Evolutionary conservation across 768 basidiomycete genomes (phyloP).

Genomic region (Mycena leptocephala): DNA sequence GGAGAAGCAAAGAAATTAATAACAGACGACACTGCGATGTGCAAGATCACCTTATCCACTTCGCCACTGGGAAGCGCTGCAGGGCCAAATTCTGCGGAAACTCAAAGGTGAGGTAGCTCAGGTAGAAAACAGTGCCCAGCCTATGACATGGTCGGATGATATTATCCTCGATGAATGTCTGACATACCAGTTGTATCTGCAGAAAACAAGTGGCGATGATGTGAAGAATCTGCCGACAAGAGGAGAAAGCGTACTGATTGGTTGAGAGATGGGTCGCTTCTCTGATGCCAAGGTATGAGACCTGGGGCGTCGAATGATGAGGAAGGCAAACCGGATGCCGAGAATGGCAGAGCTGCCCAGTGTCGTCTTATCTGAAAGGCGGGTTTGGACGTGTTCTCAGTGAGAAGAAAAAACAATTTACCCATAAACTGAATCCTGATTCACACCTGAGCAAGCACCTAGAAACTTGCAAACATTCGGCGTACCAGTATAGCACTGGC

Average conservation of each 20-base stretch:
- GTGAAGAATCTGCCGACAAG: no score
- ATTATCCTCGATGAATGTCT: neutral
- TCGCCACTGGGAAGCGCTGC: constrained; percentile 37
- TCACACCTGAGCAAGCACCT: neutral
- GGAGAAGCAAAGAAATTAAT: neutral
- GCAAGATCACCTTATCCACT: constrained; percentile 79
- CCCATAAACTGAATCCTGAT: constrained; percentile 78
- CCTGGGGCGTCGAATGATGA: constrained; percentile 49
- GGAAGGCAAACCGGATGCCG: constrained; percentile 75
- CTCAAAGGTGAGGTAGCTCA: constrained; percentile 80
- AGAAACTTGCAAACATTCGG: neutral
- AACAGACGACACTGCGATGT: no score
- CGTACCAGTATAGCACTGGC: neutral
- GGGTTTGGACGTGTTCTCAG: constrained; percentile 74
- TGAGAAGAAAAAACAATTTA: neutral
- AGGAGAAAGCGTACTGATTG: constrained; percentile 65
- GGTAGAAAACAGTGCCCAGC: constrained; percentile 84
- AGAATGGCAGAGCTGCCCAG: constrained; percentile 78
- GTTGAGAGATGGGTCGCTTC: constrained; percentile 69
- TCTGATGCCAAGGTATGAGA: neutral
- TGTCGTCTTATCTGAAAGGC: constrained; percentile 71
- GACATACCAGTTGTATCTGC: constrained; percentile 22
- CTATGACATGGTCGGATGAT: constrained; percentile 47
- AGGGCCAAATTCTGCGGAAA: constrained; percentile 83
- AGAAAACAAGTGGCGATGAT: neutral